phyloP scores from a whole-genome alignment of 1,139 yeast genomes.

The Blastobotrys indianensis region DNA sequence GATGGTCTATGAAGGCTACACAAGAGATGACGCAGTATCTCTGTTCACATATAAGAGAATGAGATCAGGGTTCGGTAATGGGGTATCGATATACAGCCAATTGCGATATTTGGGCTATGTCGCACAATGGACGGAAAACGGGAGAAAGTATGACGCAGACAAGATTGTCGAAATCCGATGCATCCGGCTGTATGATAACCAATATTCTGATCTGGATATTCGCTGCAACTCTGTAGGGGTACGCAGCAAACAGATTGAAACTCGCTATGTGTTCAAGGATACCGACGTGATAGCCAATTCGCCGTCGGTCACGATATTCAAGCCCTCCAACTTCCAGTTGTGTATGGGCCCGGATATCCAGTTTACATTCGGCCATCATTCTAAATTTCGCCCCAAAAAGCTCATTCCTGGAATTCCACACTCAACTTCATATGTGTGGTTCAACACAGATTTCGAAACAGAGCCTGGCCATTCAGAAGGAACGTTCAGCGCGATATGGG shows the following conservation, averaged over 20 bases:
- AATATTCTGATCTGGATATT: conserved; percentile 26
- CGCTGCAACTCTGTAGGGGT: conserved; percentile 22
- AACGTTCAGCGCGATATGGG: conserved; percentile 41
- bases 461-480: conserved; percentile 19
- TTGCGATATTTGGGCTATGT: conserved; percentile 60
- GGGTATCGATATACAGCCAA: conserved; percentile 72
- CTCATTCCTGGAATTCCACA: conserved; percentile 16
- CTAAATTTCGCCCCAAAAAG: background rate
- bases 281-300: conserved; percentile 14
- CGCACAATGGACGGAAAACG: conserved; percentile 33
- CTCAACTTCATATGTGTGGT: conserved; percentile 29
- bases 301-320: conserved; percentile 2
- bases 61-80: conserved; percentile 51
- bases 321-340: conserved; percentile 10
- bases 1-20: conserved; percentile 41
- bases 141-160: conserved; percentile 19
- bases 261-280: conserved; percentile 21
- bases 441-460: conserved; percentile 35
- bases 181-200: conserved; percentile 27
- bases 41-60: conserved; percentile 56
- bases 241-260: conserved; percentile 17
- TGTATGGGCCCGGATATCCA: conserved; percentile 22
- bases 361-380: conserved; percentile 16
- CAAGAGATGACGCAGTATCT: conserved; percentile 43
- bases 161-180: conserved; percentile 25